These are phyloP conservation scores for Cylindrotheca fusiformis DNA, from an alignment of 108 stramenopile species.

Conservation along the genomic window DNA sequence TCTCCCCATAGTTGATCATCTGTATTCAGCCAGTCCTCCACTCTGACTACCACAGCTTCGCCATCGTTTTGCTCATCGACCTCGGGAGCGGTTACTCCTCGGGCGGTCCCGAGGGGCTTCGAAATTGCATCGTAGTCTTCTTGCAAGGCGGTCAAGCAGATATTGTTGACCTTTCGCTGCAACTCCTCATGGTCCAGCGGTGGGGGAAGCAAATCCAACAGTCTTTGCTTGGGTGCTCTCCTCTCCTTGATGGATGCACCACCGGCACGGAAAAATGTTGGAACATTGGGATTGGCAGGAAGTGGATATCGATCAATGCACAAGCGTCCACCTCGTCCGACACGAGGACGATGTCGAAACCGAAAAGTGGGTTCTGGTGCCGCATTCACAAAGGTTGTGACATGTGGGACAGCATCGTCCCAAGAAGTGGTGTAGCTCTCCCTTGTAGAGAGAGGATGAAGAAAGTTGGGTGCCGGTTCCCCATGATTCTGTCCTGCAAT, in stretches of 20 bases:
- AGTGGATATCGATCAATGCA: constrained; percentile 75
- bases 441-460: constrained; percentile 68
- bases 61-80: constrained; percentile 52
- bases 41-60: constrained; percentile 56
- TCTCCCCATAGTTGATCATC: constrained; percentile 77
- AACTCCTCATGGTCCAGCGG: constrained; percentile 50
- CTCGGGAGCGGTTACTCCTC: background rate
- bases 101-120: background rate
- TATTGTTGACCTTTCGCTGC: constrained; percentile 64
- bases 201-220: constrained; percentile 63
- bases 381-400: constrained; percentile 65
- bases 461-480: constrained; percentile 71
- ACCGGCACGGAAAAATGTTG: constrained; percentile 54
- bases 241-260: background rate
- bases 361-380: constrained; percentile 34
- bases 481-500: constrained; percentile 78
- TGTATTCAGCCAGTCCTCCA: constrained; percentile 75
- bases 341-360: constrained; percentile 72
- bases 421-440: constrained; percentile 58
- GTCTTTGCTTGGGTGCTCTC: constrained; percentile 36
- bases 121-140: constrained; percentile 52
- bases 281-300: constrained; percentile 31
- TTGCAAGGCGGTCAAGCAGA: constrained; percentile 53
- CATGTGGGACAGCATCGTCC: constrained; percentile 58
- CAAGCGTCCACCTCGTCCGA: constrained; percentile 86